These are phyloP conservation scores for Primulina huaijiensis DNA, from an alignment of 257 asterid genomes.

Conservation along the genomic window DNA sequence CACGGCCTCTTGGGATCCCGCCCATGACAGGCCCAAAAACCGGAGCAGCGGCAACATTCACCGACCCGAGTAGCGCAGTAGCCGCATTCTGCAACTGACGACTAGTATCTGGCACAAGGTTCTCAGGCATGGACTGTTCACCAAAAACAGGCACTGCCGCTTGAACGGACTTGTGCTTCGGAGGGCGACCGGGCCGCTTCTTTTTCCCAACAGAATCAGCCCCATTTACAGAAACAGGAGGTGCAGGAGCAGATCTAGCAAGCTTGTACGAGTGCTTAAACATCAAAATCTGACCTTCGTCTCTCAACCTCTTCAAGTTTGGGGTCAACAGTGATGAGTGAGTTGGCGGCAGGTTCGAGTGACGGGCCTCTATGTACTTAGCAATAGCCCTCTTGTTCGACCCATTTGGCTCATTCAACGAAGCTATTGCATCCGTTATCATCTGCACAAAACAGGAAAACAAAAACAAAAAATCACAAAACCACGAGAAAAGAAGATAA, in stretches of 20 bases:
- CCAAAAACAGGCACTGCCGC: conserved; percentile 41
- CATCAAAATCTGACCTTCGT: conserved; percentile 49
- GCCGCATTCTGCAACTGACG: background rate
- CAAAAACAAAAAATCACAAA: background rate
- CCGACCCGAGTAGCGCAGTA: conserved; percentile 26
- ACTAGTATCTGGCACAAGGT: conserved; percentile 23
- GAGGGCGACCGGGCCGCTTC: conserved; percentile 76
- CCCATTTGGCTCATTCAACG: conserved; percentile 60
- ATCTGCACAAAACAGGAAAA: conserved; percentile 37
- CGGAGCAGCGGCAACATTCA: conserved; percentile 36
- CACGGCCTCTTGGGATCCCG: conserved; percentile 45
- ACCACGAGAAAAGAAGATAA: background rate
- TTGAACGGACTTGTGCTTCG: conserved; percentile 47
- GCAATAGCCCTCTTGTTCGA: conserved; percentile 70
- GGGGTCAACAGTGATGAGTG: conserved; percentile 49
- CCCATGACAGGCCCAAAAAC: conserved; percentile 36
- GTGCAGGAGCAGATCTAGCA: conserved; percentile 38
- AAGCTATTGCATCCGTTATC: conserved; percentile 62
- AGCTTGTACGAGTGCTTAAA: conserved; percentile 69
- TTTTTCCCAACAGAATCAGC: conserved; percentile 28
- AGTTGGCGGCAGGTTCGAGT: conserved; percentile 42
- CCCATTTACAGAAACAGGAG: conserved; percentile 28
- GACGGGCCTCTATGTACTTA: conserved; percentile 48
- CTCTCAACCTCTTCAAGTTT: conserved; percentile 49
- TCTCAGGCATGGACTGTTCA: conserved; percentile 16